These are phyloP conservation scores for Pestalotiopsis sp. DNA, from an alignment of 2,329 filamentous ascomycete genomes.

Conservation along the genomic window DNA sequence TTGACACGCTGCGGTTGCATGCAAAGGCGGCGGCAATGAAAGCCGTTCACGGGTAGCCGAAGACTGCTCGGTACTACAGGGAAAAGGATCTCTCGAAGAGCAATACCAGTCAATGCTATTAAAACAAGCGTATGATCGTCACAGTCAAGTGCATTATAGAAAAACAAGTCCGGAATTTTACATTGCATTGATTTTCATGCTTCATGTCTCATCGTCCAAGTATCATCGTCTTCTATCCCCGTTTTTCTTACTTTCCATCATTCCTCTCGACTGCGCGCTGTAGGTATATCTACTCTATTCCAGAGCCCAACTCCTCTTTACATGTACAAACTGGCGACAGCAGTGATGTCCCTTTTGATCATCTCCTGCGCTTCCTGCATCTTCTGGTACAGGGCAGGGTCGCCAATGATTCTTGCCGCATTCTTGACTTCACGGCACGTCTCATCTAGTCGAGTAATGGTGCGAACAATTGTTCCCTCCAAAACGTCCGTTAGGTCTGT, in stretches of 20 bases:
- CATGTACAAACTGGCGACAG: constrained; percentile 88
- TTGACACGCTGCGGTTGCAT: neutral
- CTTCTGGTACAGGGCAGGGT: constrained; percentile 90
- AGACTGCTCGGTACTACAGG: neutral
- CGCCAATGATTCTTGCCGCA: constrained; percentile 91
- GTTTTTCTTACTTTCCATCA: neutral
- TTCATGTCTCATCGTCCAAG: neutral
- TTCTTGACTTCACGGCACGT: constrained; percentile 98
- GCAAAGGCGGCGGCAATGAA: neutral
- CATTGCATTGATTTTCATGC: neutral
- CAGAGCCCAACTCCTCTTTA: constrained; percentile 40
- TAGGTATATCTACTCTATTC: neutral
- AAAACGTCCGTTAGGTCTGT: constrained; percentile 94
- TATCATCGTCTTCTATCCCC: neutral
- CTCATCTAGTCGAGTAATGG: constrained; percentile 92
- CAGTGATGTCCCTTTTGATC: constrained; percentile 95
- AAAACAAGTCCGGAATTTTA: neutral
- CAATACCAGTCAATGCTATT: constrained; percentile 20
- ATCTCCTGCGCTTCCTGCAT: constrained; percentile 98
- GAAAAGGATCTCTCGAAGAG: neutral
- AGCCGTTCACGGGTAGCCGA: neutral
- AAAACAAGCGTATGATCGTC: constrained; percentile 21
- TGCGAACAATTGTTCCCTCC: constrained; percentile 94
- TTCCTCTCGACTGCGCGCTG: neutral
- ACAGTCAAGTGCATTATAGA: constrained; percentile 15